Evolutionary conservation across 345 rosid genomes (phyloP).

Genomic region (Aegle marmelos): DNA sequence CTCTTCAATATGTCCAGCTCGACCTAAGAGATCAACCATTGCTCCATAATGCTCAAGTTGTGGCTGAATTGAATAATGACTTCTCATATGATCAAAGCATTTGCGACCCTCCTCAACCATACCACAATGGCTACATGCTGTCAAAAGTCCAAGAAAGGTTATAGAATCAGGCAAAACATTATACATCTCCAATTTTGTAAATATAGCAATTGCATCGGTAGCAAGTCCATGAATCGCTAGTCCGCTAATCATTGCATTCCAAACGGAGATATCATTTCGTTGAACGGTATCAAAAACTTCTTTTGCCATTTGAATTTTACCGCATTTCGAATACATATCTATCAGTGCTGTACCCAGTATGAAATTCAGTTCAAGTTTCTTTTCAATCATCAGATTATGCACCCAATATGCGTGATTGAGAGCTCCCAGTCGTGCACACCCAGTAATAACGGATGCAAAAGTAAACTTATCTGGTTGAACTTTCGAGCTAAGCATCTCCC

Average conservation of each 20-base stretch:
- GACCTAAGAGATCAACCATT: slow-evolving; percentile 69
- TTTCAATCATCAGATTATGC: slow-evolving; percentile 49
- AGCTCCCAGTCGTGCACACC: slow-evolving; percentile 70
- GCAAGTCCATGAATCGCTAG: slow-evolving; percentile 75
- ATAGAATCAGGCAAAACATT: slow-evolving; percentile 59
- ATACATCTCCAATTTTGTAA: slow-evolving; percentile 53
- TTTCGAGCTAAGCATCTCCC: slow-evolving; percentile 42
- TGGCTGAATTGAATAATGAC: slow-evolving; percentile 41
- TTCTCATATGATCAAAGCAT: slow-evolving; percentile 56
- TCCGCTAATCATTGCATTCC: slow-evolving; percentile 84
- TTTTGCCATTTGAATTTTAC: slow-evolving; percentile 56
- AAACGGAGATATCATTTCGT: slow-evolving; percentile 51
- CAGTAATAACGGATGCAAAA: slow-evolving; percentile 59
- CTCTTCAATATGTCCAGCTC: slow-evolving; percentile 69
- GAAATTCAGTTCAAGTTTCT: slow-evolving; percentile 39
- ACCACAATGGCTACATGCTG: slow-evolving; percentile 74
- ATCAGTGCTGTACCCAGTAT: slow-evolving; percentile 71
- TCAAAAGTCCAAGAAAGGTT: slow-evolving; percentile 63
- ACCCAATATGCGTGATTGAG: slow-evolving; percentile 56
- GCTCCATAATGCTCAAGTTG: slow-evolving; percentile 78
- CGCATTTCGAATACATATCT: slow-evolving; percentile 69
- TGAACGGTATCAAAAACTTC: slow-evolving; percentile 47
- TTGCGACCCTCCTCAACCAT: slow-evolving; percentile 57
- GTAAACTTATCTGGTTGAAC: slow-evolving; percentile 65
- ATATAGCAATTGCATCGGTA: slow-evolving; percentile 44